Evolutionary conservation across 129 eudicot genomes (phyloP), one percentile per base, ranked within the genome.

Genomic region (Deinandra increscens): DNA sequence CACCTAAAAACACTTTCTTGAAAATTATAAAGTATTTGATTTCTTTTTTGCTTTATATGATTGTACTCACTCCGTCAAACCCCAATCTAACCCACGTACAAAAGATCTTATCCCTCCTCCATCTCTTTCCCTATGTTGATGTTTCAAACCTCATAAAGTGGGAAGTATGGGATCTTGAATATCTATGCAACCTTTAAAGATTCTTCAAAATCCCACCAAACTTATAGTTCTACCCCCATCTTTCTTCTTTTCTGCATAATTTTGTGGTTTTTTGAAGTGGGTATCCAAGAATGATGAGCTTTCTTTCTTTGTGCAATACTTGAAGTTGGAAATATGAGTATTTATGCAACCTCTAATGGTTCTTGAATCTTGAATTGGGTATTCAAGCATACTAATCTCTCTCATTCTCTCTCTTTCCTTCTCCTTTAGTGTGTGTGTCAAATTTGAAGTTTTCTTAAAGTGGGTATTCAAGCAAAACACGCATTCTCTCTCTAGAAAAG

Each of bases 11-110:
- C 7, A 51, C 58, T 74, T 74, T 53, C 17, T 51, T 23, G 14
- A 62, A 59, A 59, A 15, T 33, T 14, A 23, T 26, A 44, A 66
- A 66, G 37, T 69, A 22, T 50, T n/a, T 38, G 26, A 60, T 49
- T 50, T 60, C 15, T 58, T 77, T 64, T 41, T 41, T 48, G 6
- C 62, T 73, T 38, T 74, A 53, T 64, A 41, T 54, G 59, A 69
- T 70, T 51, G 76, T 77, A 69, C 81, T n/a, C n/a, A n/a, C n/a
- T 69, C 46, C 46, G 55, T 20, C 70, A 61, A 38, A 69, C 81
- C 68, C 58, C 81, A 77, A 77, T 60, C 81, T 63, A 69, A 26
- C 76, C 71, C 70, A 12, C 43, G 49, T 76, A 51, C 66, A 69
- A 76, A 69, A 76, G 76, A 76, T 50, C 75, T 76, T 69, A 22